Percentiles rank a stretch among this genome's conserved stretches.
Conservation (phyloP, 768 basidiomycete genomes). For the Mycena capillaripes region DNA sequence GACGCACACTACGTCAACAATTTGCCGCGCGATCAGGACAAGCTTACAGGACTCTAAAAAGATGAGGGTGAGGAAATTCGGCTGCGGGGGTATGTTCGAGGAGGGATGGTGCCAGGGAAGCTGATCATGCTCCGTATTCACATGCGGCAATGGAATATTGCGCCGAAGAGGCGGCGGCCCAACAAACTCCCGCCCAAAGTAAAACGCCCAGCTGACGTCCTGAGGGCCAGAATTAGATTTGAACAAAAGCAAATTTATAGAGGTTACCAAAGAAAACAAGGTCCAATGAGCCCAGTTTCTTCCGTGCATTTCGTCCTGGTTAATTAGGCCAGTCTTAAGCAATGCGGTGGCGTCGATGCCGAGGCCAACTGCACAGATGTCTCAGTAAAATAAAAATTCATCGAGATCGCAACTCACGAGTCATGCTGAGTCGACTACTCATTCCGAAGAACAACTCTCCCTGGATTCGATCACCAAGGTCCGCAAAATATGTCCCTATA, state of each 20-base stretch:
- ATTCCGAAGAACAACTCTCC: constrained; percentile 38
- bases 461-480: constrained; percentile 30
- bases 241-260: neutral
- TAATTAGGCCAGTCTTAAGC: constrained; percentile 54
- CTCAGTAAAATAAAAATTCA: neutral
- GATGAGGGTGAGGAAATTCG: constrained; percentile 41
- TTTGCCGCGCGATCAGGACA: constrained; percentile 46
- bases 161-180: constrained; percentile 45
- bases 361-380: constrained; percentile 50
- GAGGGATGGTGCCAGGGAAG: constrained; percentile 48
- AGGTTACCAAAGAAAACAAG: constrained; percentile 46
- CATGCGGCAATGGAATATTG: constrained; percentile 53
- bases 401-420: constrained; percentile 11
- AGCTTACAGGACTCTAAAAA: constrained; percentile 50
- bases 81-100: constrained; percentile 42
- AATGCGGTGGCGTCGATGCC: constrained; percentile 53
- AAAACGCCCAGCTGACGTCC: constrained; percentile 62
- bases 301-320: constrained; percentile 51
- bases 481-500: constrained; percentile 37
- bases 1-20: constrained; percentile 52
- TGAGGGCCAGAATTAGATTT: neutral
- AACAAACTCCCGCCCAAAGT: constrained; percentile 57
- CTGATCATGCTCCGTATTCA: constrained; percentile 49
- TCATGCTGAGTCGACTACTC: constrained; percentile 18
- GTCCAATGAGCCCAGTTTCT: constrained; percentile 60